These are phyloP conservation scores for Pseudogymnoascus sp. DNA, from an alignment of 2,329 filamentous ascomycete genomes.

Conservation along the genomic window DNA sequence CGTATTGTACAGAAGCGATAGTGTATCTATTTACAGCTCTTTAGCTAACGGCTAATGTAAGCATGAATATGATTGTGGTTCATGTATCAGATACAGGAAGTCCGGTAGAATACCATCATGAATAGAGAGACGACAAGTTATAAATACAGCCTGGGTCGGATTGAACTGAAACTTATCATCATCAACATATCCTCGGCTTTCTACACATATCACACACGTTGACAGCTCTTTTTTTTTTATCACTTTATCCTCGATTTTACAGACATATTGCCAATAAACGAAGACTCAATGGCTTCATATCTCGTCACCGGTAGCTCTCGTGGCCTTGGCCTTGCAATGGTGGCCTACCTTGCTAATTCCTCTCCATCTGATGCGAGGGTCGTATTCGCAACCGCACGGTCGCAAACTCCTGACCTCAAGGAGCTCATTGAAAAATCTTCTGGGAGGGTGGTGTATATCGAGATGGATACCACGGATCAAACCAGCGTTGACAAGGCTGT, in stretches of 20 bases:
- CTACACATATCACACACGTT: neutral
- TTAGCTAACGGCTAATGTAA: neutral
- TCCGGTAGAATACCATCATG: neutral
- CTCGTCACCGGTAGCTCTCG: conserved; percentile 20
- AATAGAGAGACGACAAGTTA: neutral
- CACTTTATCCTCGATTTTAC: neutral
- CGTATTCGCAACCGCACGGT: neutral
- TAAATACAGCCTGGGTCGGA: neutral
- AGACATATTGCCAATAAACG: neutral
- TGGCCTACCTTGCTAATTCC: conserved; percentile 16
- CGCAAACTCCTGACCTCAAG: neutral
- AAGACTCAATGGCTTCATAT: conserved; percentile 13
- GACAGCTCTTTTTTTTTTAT: neutral
- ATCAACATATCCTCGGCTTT: neutral
- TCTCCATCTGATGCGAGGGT: neutral
- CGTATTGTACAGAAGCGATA: neutral
- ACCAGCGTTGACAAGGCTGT: neutral
- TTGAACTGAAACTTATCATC: neutral
- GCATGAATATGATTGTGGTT: neutral
- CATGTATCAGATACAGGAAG: neutral
- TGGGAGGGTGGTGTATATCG: neutral
- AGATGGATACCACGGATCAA: neutral
- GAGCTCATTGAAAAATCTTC: neutral
- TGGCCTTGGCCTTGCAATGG: conserved; percentile 20
- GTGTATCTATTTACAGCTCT: neutral